Base-by-base conservation (phyloP, 176 grass and related monocot genomes). In the Carex myosuroides region DNA sequence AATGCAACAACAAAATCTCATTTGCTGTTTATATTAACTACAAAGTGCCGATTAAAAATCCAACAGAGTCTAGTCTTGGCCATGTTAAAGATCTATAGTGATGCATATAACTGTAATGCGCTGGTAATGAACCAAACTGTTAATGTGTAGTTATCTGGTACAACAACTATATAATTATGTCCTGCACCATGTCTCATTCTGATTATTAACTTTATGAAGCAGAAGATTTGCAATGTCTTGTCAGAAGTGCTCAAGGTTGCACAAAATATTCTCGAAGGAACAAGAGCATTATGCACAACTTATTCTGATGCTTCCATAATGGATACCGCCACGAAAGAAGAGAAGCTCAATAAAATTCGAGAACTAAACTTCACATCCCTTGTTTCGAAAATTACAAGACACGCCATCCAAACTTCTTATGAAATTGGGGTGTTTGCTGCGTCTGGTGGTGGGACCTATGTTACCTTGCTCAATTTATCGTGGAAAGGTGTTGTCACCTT, bases 401-500 rank as follows among this genome's bases (percentile, higher is more conserved):
- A 85, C 65, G 81, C 86, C 79, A 90, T 95, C 86, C 84, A 93
- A 54, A 89, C 86, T 58, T 86, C 90, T 81, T 93, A 85, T 86
- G 91, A 93, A 89, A 83, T 98, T 22, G 95, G 95, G 82, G 84
- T 72, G 18, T 91, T 86, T 85, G 92, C 92, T 82, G 90, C 95
- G 85, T 91, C 89, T 80, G 91, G 89, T 75, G 95, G 95, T 85
- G 92, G 91, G 79, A 93, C 74, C 85, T 88, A 91, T 41, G 91
- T 93, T 68, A 84, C 88, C 66, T 81, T 94, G 64, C 87, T 95
- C 44, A 98, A 95, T 88, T 81, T 89, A 65, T 98, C 95, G 68
- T 98, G 95, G 95, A 98, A 95, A 81, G 92, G 95, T 48, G 84
- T 89, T 55, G 91, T 95, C 78, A 93, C 92, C 53, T 95, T 98